Conservation (phyloP, 2,329 filamentous ascomycete genomes). For the Clathrospora elynae region DNA sequence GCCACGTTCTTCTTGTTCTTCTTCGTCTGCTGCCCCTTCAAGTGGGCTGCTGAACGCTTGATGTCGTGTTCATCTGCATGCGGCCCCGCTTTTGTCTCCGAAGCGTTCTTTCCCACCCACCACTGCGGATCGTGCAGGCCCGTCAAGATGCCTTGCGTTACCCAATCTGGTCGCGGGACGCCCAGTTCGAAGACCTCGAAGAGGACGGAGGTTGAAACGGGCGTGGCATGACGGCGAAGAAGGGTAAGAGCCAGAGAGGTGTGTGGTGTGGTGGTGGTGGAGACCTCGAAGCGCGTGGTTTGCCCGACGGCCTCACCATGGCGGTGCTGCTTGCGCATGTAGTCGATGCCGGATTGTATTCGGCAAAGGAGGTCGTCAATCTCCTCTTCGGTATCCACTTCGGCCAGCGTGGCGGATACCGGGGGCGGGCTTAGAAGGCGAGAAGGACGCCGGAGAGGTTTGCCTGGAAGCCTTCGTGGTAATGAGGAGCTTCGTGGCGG, state of each 20-base stretch:
- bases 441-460: not conserved
- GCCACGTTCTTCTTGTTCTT: not conserved
- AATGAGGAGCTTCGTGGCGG: not conserved
- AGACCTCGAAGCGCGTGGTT: slow-evolving; percentile 13
- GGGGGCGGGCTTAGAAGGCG: not conserved
- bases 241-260: slow-evolving; percentile 1
- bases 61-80: slow-evolving; percentile 13
- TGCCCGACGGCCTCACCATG: slow-evolving; percentile 2
- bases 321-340: not conserved
- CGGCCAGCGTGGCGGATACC: not conserved
- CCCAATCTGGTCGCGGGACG: slow-evolving; percentile 8
- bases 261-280: not conserved
- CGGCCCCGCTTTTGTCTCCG: slow-evolving; percentile 19
- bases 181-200: slow-evolving; percentile 10
- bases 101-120: slow-evolving; percentile 16
- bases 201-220: not conserved
- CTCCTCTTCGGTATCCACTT: not conserved
- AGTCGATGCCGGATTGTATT: slow-evolving; percentile 7
- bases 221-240: slow-evolving; percentile 3
- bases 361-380: slow-evolving; percentile 5
- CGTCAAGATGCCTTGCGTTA: not conserved
- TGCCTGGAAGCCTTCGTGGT: not conserved
- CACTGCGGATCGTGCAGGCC: slow-evolving; percentile 13
- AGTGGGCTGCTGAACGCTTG: not conserved
- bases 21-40: slow-evolving; percentile 8